A percentile compares a stretch with the other conserved stretches of the same genome.
Evolutionary conservation across 2,329 filamentous ascomycete genomes (phyloP).

Genomic region (Microcyclospora tardicrescens): DNA sequence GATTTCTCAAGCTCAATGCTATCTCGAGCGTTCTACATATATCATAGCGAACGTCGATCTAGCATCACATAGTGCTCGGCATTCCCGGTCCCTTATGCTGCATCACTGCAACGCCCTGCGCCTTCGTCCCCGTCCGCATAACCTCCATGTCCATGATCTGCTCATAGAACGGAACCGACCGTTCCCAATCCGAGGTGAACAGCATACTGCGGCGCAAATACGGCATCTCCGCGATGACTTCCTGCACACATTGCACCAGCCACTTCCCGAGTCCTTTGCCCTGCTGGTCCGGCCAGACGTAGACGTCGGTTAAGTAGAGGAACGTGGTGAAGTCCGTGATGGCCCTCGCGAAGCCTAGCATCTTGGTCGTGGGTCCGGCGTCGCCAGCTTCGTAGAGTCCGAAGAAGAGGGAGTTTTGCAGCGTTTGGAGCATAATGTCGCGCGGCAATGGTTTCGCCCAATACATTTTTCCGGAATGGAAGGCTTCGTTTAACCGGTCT

Average conservation of each 20-base stretch:
- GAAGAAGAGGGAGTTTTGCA: neutral
- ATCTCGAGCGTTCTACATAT: too few relatives aligned
- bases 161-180: slow-evolving; percentile 1
- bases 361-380: neutral
- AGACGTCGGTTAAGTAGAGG: slow-evolving; percentile 17
- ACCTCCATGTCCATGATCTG: slow-evolving; percentile 2
- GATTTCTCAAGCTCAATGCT: too few relatives aligned
- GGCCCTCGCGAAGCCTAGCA: slow-evolving; percentile 13
- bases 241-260: slow-evolving; percentile 12
- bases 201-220: slow-evolving; percentile 12
- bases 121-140: neutral
- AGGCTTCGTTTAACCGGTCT: neutral
- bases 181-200: slow-evolving; percentile 5
- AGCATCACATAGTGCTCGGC: neutral
- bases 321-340: slow-evolving; percentile 16
- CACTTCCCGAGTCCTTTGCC: slow-evolving; percentile 13
- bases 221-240: slow-evolving; percentile 11
- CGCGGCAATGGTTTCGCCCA: neutral
- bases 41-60: too few relatives aligned
- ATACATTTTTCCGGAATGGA: neutral
- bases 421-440: neutral
- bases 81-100: slow-evolving; percentile 2
- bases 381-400: neutral
- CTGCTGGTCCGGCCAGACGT: slow-evolving; percentile 8
- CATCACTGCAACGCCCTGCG: slow-evolving; percentile 1